Evolutionary conservation across 1,139 yeast species (phyloP).

Genomic region (Nadsonia starkeyi-henricii): DNA sequence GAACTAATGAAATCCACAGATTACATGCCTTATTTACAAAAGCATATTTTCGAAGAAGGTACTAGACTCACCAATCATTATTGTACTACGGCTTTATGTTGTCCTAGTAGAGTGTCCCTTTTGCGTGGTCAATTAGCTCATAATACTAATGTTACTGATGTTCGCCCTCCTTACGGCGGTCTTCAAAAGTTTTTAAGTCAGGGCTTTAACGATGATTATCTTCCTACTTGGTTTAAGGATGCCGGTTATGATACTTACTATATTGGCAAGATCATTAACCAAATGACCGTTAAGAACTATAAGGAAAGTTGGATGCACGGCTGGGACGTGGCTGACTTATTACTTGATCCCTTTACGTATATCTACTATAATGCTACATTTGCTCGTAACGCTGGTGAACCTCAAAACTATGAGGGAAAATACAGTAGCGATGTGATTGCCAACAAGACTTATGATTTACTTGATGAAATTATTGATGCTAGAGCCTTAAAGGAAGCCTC

Average conservation of each 20-base stretch:
- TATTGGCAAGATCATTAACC: constrained; percentile 7
- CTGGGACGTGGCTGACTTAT: constrained; percentile 4
- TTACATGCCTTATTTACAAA: constrained; percentile 5
- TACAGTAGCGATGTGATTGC: constrained; percentile 6
- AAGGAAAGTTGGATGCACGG: constrained; percentile 4
- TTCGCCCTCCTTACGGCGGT: constrained; percentile 7
- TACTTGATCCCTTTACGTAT: constrained; percentile 7
- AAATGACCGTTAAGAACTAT: constrained; percentile 5
- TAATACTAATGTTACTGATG: constrained; percentile 8
- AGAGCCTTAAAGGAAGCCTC: background rate
- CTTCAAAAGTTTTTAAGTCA: constrained; percentile 5
- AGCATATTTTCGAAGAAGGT: constrained; percentile 3
- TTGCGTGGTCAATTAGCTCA: constrained; percentile 6
- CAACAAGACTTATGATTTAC: constrained; percentile 5
- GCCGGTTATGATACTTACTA: constrained; percentile 8
- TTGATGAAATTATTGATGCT: constrained; percentile 1
- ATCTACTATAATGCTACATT: constrained; percentile 5
- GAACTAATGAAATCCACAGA: constrained; percentile 4
- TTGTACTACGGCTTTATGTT: constrained; percentile 6
- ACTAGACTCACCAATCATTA: constrained; percentile 3
- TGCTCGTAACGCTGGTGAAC: constrained; percentile 5
- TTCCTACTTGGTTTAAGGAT: constrained; percentile 7
- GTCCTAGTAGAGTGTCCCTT: constrained; percentile 6
- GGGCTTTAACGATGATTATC: constrained; percentile 6
- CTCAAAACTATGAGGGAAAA: constrained; percentile 3